A percentile compares a stretch with the other conserved stretches of the same genome.
phyloP scores from a whole-genome alignment of 495 filamentous ascomycete species.

The Daldinia vernicosa region DNA sequence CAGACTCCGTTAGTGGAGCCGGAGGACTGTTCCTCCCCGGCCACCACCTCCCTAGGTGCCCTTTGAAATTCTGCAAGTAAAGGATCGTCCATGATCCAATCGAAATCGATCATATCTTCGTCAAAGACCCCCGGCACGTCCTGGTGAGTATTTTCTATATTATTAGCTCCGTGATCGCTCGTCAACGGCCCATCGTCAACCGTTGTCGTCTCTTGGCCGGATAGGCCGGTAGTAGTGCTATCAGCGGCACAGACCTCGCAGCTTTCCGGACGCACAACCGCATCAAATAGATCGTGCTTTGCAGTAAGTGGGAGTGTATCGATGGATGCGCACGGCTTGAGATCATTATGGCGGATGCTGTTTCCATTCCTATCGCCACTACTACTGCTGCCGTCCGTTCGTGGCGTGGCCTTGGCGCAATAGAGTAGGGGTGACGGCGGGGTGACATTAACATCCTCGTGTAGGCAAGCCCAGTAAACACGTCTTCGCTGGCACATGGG shows the following conservation, averaged over 20 bases:
- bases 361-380: not conserved
- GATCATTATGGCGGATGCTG: not conserved
- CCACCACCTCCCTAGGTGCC: not conserved
- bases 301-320: not conserved
- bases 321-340: not conserved
- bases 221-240: not conserved
- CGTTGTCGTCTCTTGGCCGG: not conserved
- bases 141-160: not conserved
- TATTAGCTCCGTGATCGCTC: not conserved
- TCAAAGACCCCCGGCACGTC: not conserved
- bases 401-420: not conserved
- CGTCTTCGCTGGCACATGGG: conserved; percentile 10
- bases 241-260: not conserved
- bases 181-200: not conserved
- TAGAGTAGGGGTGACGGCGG: conserved; percentile 14
- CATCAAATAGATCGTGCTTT: not conserved
- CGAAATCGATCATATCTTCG: not conserved
- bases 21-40: not conserved
- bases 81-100: not conserved
- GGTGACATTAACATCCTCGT: conserved; percentile 22
- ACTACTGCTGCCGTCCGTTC: not conserved
- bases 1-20: not conserved
- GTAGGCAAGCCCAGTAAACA: conserved; percentile 10
- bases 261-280: not conserved
- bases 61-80: not conserved